Evolutionary conservation across 768 basidiomycete genomes (phyloP), one percentile per base, ranked within the genome.

Genomic region (Mycena rebaudengoi): DNA sequence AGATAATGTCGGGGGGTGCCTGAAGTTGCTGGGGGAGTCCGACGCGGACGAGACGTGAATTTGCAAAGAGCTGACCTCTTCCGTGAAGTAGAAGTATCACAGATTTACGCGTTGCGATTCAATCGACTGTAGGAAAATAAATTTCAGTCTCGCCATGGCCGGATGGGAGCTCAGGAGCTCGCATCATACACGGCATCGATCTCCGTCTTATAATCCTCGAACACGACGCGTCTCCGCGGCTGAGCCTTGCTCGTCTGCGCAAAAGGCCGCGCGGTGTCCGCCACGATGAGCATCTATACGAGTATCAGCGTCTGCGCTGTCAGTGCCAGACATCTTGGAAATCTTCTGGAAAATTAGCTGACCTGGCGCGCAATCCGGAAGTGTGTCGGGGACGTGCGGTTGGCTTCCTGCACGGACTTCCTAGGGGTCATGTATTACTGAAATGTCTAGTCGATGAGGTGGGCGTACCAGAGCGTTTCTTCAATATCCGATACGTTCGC

Each of bases 351-450:
- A 56, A n/a, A 26, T 11, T 13, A 40, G 21, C 51, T 11, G 11
- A 65, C 63, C 57, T 60, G 45, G 18, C 51, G 23, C 0, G 35
- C 37, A 4, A 65, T 60, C 6, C 49, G 63, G 11, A 48, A 41
- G 35, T 65, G 57, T 0, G 57, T 28, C 1, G 56, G 50, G 0
- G 56, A 30, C 8, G 35, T 48, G 14, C 48, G 39, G 32, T 65
- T 65, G 11, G 28, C 45, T 7, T 30, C 43, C 16, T 65, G 35
- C 8, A 65, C 52, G 4, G 41, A 45, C 14, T 21, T 25, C 55
- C 62, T 64, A n/a, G n/a, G n/a, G n/a, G n/a, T n/a, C n/a, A n/a
- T n/a, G 26, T 21, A 35, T 14, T 32, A 5, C 29, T 4, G 3
- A 45, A 30, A 13, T 6, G 32, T 39, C 4, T n/a, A n/a, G n/a